Evolutionary conservation across 768 basidiomycete species (phyloP).

Genomic region (Daedaleopsis nitida): DNA sequence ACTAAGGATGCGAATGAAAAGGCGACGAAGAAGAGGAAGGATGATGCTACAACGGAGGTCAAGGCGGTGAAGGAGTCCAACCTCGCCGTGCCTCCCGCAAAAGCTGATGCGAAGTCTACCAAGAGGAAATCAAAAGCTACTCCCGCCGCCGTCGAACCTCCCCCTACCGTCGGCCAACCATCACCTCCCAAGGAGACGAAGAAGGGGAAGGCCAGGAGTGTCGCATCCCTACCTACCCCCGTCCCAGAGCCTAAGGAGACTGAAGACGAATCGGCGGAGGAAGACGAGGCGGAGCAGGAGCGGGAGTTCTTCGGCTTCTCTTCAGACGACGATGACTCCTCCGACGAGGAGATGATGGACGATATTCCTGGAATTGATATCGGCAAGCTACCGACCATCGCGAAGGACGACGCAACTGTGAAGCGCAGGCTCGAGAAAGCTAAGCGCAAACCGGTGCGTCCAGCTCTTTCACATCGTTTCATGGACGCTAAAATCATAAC

Average conservation of each 20-base stretch:
- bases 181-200: slow-evolving; percentile 7
- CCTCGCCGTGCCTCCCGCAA: neutral
- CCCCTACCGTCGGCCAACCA: neutral
- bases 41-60: neutral
- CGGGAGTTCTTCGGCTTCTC: slow-evolving; percentile 73
- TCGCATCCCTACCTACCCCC: slow-evolving; percentile 10
- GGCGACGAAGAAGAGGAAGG: slow-evolving; percentile 12
- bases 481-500: neutral
- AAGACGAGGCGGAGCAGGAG: slow-evolving; percentile 29
- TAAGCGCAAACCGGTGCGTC: slow-evolving; percentile 64
- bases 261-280: slow-evolving; percentile 9
- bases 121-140: neutral
- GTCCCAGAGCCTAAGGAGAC: slow-evolving; percentile 12
- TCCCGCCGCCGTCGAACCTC: neutral
- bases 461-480: neutral
- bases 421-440: slow-evolving; percentile 57
- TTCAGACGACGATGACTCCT: slow-evolving; percentile 71
- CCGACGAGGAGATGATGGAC: slow-evolving; percentile 72
- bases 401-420: slow-evolving; percentile 85
- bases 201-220: slow-evolving; percentile 12
- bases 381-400: slow-evolving; percentile 76
- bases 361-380: slow-evolving; percentile 63
- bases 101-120: neutral
- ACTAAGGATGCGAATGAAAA: slow-evolving; percentile 6
- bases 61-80: neutral